These are phyloP conservation scores for Lactifluus piperatus DNA, from an alignment of 768 basidiomycete species.

Conservation along the genomic window DNA sequence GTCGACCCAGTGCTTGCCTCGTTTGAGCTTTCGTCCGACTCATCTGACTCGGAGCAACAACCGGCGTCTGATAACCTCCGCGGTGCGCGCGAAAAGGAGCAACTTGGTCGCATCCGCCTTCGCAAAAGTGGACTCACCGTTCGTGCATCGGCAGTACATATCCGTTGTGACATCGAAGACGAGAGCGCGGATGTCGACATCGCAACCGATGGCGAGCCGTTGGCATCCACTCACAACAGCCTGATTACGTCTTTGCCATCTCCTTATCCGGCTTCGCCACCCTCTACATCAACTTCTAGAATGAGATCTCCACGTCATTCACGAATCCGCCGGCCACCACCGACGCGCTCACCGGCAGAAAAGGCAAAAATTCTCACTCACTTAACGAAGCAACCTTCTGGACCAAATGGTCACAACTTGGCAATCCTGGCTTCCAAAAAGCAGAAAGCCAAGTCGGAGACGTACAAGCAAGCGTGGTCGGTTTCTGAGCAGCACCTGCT, in stretches of 20 bases:
- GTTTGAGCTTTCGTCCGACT: constrained; percentile 30
- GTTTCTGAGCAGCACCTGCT: constrained; percentile 68
- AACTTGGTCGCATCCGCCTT: constrained; percentile 49
- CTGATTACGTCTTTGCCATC: constrained; percentile 2
- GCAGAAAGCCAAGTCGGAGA: constrained; percentile 47
- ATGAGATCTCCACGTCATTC: not conserved
- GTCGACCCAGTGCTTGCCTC: constrained; percentile 36
- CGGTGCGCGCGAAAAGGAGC: constrained; percentile 40
- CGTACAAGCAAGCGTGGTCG: constrained; percentile 80
- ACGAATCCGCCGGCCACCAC: constrained; percentile 1
- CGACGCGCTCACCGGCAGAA: not conserved
- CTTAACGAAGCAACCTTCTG: not conserved
- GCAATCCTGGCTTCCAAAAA: constrained; percentile 13
- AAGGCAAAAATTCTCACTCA: constrained; percentile 5
- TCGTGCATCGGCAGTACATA: constrained; percentile 36
- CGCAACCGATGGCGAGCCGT: constrained; percentile 20
- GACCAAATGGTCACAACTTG: not conserved
- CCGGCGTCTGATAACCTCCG: constrained; percentile 35
- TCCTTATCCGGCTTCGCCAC: not conserved
- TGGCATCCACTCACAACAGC: not conserved
- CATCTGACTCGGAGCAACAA: constrained; percentile 31
- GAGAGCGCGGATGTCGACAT: constrained; percentile 57
- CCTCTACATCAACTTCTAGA: not conserved
- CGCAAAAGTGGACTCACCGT: constrained; percentile 26
- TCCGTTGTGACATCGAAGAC: constrained; percentile 49